Evolutionary conservation across 2,329 filamentous ascomycete genomes (phyloP), one percentile per base, ranked within the genome.

Genomic region (Chrysosporium keratinophilum): DNA sequence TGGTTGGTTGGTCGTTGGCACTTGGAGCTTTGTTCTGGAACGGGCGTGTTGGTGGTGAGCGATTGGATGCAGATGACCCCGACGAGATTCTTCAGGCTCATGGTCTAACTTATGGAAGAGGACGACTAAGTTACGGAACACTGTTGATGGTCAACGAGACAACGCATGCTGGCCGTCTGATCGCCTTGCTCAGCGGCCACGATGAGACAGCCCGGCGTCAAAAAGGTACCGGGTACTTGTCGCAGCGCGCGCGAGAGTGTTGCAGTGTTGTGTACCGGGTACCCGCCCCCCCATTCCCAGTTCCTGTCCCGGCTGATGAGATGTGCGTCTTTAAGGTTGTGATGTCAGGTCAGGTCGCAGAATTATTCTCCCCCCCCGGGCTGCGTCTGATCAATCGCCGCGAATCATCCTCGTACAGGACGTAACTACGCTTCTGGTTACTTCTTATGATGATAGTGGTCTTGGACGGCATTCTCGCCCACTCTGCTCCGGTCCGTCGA

Each of bases 51-150:
- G 39, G n/a, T 19, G n/a, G 19, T 41, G n/a, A 7, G 3, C 43
- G 48, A 43, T 50, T 50, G 48, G 48, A 23, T 33, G 7, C 47
- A 50, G 47, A 50, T 50, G 47, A 50, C 47, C n/a, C 47, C 28
- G 23, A n/a, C 7, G 12, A 20, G 31, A 34, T 46, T 44, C 23
- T 44, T 23, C 41, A 44, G 15, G 17, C 43, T 31, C 11, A 40
- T 23, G 35, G 15, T 49, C 37, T 23, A 14, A 35, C 17, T 19
- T 12, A 23, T n/a, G 14, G 6, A 20, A 4, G 35, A 39, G 33
- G 20, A 49, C 17, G 9, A 3, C 23, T 3, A 40, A 15, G n/a
- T 10, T 41, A 11, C 34, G 19, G 23, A 19, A 14, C 2, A 6
- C n/a, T 40, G 12, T n/a, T 15, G n/a, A 41, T 17, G n/a, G 7